Evolutionary conservation across 768 basidiomycete genomes (phyloP), one percentile per base, ranked within the genome.

Genomic region (Mrakia frigida): DNA sequence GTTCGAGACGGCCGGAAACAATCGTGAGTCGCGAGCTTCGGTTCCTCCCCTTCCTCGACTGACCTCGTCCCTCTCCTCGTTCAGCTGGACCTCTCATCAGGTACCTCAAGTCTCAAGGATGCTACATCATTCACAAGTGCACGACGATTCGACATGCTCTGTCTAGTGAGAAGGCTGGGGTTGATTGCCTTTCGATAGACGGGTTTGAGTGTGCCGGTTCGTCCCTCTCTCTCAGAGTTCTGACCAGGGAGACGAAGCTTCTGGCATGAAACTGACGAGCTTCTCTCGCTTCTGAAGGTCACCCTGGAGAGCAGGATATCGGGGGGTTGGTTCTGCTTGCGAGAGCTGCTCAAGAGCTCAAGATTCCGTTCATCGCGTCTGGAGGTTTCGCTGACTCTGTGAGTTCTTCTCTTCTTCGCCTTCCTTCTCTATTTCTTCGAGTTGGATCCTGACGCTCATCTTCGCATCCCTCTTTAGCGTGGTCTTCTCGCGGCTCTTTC

Each of bases 1-100:
- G 60, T 92, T 94, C 81, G 94, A 56, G 85, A 97, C 94, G 0
- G 94, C 94, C 2, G 95, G 94, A 9, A 92, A 92, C 80, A 94
- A 90, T 80, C 92, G 92, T 93, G 80, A 79, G 91, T 79, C 0
- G 80, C 28, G 9, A n/a, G 28, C 6, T 41, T 14, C 41, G 73
- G 2, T 14, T n/a, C 14, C 0, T 35, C 23, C 10, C 9, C 14
- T 10, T 33, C 23, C 2, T 10, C n/a, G 63, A 1, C 33, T 35
- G 33, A 56, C 28, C 60, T 61, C 16, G 10, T 25, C 9, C n/a
- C 7, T 28, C 21, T 73, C 37, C 71, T 61, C 28, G 21, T 10
- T 16, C 68, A 93, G 92, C 92, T 52, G 90, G 89, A 25, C 88
- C 89, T 3, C 84, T 94, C 59, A 90, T 97, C 83, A 87, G 88